These are phyloP conservation scores for Fusarium torreyae DNA, from an alignment of 2,329 filamentous ascomycete genomes.

Conservation along the genomic window DNA sequence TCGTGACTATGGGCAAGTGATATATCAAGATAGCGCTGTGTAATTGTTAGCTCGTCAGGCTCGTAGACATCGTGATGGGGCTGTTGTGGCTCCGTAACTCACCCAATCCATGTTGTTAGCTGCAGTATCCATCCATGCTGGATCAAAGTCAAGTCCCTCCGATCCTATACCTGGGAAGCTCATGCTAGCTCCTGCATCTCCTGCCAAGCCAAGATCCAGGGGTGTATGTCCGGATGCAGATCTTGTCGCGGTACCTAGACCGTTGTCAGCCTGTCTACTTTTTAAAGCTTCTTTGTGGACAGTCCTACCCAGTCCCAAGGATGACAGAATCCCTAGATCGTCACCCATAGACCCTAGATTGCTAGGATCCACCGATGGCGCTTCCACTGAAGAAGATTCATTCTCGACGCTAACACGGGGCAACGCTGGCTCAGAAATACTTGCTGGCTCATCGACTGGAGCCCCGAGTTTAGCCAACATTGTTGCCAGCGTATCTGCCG, in stretches of 20 bases:
- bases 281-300: background rate
- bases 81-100: slow-evolving; percentile 35
- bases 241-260: slow-evolving; percentile 37
- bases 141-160: slow-evolving; percentile 52
- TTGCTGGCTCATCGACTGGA: slow-evolving; percentile 45
- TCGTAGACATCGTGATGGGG: background rate
- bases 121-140: slow-evolving; percentile 55
- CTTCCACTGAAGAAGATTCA: slow-evolving; percentile 38
- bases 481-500: slow-evolving; percentile 61
- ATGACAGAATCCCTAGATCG: slow-evolving; percentile 42
- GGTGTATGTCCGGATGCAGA: slow-evolving; percentile 39
- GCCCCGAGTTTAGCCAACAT: slow-evolving; percentile 62
- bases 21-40: slow-evolving; percentile 54
- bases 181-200: slow-evolving; percentile 41
- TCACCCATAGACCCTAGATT: slow-evolving; percentile 39
- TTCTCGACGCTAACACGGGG: slow-evolving; percentile 17
- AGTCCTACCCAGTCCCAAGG: slow-evolving; percentile 45
- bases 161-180: slow-evolving; percentile 42
- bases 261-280: slow-evolving; percentile 33
- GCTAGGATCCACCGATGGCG: slow-evolving; percentile 42
- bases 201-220: slow-evolving; percentile 42
- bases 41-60: slow-evolving; percentile 20
- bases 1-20: slow-evolving; percentile 54
- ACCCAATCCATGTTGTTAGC: slow-evolving; percentile 59
- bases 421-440: slow-evolving; percentile 2